phyloP scores from a whole-genome alignment of 148 eudicot species.

The Rhododendron griersonianum region DNA sequence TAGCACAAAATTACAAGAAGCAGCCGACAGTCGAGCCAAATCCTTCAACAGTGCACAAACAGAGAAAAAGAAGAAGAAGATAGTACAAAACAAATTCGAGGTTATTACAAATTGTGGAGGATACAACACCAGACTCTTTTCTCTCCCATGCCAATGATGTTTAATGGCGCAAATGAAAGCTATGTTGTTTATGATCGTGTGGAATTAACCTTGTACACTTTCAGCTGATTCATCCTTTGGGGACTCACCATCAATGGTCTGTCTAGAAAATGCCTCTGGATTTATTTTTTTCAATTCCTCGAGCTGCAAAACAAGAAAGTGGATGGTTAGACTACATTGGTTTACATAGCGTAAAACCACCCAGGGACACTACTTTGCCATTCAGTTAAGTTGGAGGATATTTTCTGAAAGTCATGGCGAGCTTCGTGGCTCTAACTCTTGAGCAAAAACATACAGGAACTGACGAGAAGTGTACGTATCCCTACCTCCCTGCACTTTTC shows the following conservation, averaged over 20 bases:
- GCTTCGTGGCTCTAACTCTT: not conserved
- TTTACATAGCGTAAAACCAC: not conserved
- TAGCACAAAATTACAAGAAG: not conserved
- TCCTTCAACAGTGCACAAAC: not conserved
- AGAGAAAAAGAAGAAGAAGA: not conserved
- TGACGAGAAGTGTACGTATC: not conserved
- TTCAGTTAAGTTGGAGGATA: not conserved
- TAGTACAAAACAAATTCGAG: not conserved
- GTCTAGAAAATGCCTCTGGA: not conserved
- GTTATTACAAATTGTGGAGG: not conserved
- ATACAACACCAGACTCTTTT: not conserved
- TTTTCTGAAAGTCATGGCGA: not conserved
- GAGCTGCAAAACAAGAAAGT: conserved; percentile 1
- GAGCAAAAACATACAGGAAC: not conserved
- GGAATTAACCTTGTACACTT: not conserved
- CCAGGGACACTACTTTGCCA: not conserved
- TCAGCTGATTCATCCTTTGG: not conserved
- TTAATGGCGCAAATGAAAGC: not conserved
- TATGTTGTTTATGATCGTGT: not conserved
- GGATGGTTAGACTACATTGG: not conserved
- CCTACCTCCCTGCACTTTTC: conserved; percentile 73
- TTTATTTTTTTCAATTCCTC: conserved; percentile 14
- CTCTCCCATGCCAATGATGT: not conserved
- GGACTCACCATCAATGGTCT: not conserved
- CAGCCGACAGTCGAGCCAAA: not conserved